Evolutionary conservation across 2,329 filamentous ascomycete species (phyloP).

Genomic region (Onygenales sp.): DNA sequence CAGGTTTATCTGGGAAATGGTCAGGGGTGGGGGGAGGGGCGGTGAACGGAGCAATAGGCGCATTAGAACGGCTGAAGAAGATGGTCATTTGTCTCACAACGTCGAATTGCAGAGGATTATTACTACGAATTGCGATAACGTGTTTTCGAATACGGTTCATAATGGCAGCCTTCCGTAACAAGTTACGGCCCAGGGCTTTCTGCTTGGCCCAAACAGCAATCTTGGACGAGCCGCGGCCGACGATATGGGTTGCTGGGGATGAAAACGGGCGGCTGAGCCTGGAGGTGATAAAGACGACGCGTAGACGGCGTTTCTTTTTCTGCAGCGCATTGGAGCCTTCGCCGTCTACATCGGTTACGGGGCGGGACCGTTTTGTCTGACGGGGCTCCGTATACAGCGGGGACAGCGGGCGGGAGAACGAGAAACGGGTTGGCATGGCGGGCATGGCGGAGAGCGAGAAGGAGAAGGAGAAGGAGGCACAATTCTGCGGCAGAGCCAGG

Average conservation of each 20-base stretch:
- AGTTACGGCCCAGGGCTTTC: constrained; percentile 23
- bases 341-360: constrained; percentile 48
- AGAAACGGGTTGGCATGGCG: constrained; percentile 21
- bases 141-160: constrained; percentile 29
- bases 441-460: constrained; percentile 27
- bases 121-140: constrained; percentile 9
- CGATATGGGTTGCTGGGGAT: constrained; percentile 58
- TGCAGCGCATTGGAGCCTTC: constrained; percentile 42
- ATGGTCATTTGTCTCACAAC: constrained; percentile 10
- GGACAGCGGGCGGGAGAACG: constrained; percentile 21
- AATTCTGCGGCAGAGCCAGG: background rate
- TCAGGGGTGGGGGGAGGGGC: background rate
- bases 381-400: constrained; percentile 5
- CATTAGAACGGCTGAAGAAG: constrained; percentile 4
- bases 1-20: background rate
- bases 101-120: constrained; percentile 13
- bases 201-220: constrained; percentile 37
- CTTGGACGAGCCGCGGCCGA: constrained; percentile 43
- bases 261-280: constrained; percentile 61
- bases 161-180: constrained; percentile 36
- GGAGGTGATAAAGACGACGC: constrained; percentile 54
- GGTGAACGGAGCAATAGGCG: background rate
- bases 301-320: constrained; percentile 58
- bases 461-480: constrained; percentile 17
- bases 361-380: constrained; percentile 37